Base-by-base conservation (phyloP, 179 eudicot species). In the Sideroxylon spinosum region DNA sequence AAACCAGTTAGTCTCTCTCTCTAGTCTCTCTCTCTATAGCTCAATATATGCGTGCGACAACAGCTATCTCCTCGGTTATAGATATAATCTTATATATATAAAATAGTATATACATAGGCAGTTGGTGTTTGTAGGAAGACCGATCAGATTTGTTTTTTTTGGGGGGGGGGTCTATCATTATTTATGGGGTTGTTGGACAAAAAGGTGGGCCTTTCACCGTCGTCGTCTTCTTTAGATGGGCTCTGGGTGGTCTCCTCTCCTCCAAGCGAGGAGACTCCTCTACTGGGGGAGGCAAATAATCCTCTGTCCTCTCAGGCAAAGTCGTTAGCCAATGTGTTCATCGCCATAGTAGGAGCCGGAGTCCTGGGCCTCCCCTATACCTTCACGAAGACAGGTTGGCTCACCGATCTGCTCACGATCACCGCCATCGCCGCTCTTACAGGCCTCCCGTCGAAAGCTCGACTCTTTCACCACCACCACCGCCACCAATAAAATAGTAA, bases 311-410 rank as follows among this genome's bases (percentile, higher is more conserved):
- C 94, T 2, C 88, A 84, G 64, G 80, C 91, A 78, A 93, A 93
- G 60, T 87, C 95, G 29, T 89, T 92, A 69, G 97, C 97, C 11
- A 93, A 93, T 46, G 86, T 93, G 9, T 93, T 93, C 76, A 92
- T 93, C 26, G 86, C 98, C 68, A 79, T 93, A 10, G 97, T 92
- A 14, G 98, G 98, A 17, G 91, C 98, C 62, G 97, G 97, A 10
- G 98, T 93, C 16, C 84, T 93, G 5, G 98, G 98, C 28, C 87
- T 93, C 14, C 98, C 98, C 11, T 92, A 93, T 80, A 92, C 92
- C 46, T 92, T 93, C 84, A 87, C 81, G 92, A 84, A 72, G 67
- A 84, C 91, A 55, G 98, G 98, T 22, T 93, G 92, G 92, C 61
- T 92, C 1, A 85, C 88, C 71, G 89, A 92, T 52, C 61, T 86